phyloP scores from a whole-genome alignment of 2,329 filamentous ascomycete species.

The Fusarium pseudonygamai region DNA sequence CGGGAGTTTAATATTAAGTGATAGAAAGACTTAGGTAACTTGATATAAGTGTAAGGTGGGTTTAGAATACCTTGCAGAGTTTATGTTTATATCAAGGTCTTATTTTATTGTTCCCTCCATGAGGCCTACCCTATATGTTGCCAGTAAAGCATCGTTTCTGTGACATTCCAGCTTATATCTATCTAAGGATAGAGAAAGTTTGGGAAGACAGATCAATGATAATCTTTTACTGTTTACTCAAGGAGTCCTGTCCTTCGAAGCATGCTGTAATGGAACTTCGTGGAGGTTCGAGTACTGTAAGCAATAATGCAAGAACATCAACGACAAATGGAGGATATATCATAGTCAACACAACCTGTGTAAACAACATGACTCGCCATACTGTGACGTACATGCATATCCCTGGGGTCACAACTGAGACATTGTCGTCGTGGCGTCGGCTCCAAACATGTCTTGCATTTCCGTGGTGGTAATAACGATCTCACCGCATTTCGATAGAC shows the following conservation, averaged over 20 bases:
- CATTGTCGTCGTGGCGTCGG: constrained; percentile 8
- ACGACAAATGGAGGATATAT: not conserved
- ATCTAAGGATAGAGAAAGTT: no score
- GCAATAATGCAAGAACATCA: not conserved
- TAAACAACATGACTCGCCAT: not conserved
- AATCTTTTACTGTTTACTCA: not conserved
- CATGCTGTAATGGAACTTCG: no score
- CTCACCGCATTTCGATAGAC: constrained; percentile 9
- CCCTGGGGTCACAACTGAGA: not conserved
- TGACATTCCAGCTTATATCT: not conserved
- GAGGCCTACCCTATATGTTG: not conserved
- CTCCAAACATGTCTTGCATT: constrained; percentile 12
- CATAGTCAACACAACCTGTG: not conserved
- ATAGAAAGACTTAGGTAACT: not conserved
- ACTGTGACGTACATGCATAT: not conserved
- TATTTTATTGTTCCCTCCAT: not conserved
- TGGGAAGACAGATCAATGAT: not conserved
- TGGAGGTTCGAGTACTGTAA: no score
- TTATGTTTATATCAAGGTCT: not conserved
- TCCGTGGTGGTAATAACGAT: not conserved
- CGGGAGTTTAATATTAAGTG: not conserved
- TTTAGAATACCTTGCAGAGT: not conserved
- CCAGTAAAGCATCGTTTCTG: not conserved
- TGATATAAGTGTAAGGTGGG: no score
- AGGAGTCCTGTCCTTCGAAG: accelerated